Evolutionary conservation across 768 basidiomycete species (phyloP).

Genomic region (Erythrobasidium yunnanense): DNA sequence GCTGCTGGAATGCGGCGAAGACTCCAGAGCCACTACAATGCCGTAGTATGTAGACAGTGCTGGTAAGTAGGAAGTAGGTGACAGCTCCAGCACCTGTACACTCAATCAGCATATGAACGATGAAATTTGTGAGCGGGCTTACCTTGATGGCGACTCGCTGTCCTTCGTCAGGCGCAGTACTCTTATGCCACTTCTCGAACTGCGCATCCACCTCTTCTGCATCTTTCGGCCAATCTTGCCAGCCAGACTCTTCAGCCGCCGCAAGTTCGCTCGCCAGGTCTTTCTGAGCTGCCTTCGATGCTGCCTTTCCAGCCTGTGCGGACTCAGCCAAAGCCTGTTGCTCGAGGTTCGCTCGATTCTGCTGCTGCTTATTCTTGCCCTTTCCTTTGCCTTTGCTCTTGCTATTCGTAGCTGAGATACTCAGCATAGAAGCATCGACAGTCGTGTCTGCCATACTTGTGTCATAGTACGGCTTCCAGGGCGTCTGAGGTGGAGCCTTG

Average conservation of each 20-base stretch:
- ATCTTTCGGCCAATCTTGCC: not conserved
- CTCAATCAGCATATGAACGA: not conserved
- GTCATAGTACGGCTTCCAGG: not conserved
- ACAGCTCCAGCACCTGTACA: conserved; percentile 34
- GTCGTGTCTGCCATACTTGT: not conserved
- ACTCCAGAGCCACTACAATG: not conserved
- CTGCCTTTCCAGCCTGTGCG: no score
- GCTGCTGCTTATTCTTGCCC: not conserved
- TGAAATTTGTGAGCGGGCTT: not conserved
- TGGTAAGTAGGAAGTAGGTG: conserved; percentile 28
- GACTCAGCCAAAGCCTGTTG: no score
- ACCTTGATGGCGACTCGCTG: not conserved
- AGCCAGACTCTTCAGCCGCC: not conserved
- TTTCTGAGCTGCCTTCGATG: not conserved
- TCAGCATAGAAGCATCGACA: no score
- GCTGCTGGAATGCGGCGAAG: not conserved
- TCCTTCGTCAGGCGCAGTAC: conserved; percentile 14
- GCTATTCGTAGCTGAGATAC: not conserved
- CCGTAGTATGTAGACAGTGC: conserved; percentile 33
- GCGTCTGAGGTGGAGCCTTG: conserved; percentile 13
- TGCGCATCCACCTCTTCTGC: not conserved
- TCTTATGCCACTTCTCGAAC: not conserved
- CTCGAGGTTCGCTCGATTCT: no score
- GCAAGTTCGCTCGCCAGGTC: not conserved
- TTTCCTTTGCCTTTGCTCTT: not conserved